Conservation (phyloP, 345 rosid genomes). For the Populus deltoides region DNA sequence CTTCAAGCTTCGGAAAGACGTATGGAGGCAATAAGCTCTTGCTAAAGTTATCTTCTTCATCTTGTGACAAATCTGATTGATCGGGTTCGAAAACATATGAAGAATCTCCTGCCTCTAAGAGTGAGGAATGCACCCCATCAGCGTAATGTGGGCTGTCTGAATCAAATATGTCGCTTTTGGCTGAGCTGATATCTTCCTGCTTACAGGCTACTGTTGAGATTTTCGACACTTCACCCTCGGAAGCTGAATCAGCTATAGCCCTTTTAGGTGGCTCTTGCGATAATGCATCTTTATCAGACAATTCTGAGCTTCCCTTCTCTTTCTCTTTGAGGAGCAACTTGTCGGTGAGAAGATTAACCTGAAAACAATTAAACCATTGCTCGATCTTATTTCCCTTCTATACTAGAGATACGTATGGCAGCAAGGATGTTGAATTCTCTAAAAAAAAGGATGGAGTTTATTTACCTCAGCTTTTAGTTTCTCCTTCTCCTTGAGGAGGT, state of each 20-base stretch:
- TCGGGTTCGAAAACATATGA: constrained; percentile 30
- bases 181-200: constrained; percentile 30
- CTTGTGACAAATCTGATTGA: constrained; percentile 31
- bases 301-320: constrained; percentile 13
- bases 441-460: no score
- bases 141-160: constrained; percentile 41
- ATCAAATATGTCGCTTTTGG: constrained; percentile 30
- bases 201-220: constrained; percentile 16
- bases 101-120: constrained; percentile 30
- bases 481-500: constrained; percentile 23
- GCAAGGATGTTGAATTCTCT: neutral
- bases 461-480: constrained; percentile 26
- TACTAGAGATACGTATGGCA: neutral
- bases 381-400: neutral
- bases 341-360: constrained; percentile 23
- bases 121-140: constrained; percentile 46
- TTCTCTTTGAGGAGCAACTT: constrained; percentile 16
- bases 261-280: constrained; percentile 9
- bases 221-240: constrained; percentile 23
- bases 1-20: constrained; percentile 42
- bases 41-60: constrained; percentile 32
- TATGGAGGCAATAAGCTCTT: constrained; percentile 24
- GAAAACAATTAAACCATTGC: neutral
- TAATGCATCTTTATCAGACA: constrained; percentile 14
- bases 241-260: constrained; percentile 10